These are phyloP conservation scores for Phaeotremella fagi DNA, from an alignment of 768 basidiomycete species.

Conservation along the genomic window DNA sequence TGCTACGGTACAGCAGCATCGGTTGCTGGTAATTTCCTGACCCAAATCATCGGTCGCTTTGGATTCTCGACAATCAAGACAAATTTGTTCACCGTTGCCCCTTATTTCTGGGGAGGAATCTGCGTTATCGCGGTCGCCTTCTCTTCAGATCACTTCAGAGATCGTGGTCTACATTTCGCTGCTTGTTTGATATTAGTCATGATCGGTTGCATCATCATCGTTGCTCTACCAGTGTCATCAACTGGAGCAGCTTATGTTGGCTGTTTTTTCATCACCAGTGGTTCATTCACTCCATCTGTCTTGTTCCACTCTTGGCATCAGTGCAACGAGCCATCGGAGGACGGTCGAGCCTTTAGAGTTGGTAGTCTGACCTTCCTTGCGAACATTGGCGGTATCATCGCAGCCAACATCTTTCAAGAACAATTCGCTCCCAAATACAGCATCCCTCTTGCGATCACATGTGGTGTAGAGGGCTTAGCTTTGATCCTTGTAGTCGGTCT, in stretches of 20 bases:
- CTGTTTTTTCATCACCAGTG: constrained; percentile 13
- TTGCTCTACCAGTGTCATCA: constrained; percentile 4
- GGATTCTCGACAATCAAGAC: constrained; percentile 56
- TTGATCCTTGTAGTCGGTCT: constrained; percentile 13
- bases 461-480: constrained; percentile 15
- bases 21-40: constrained; percentile 57
- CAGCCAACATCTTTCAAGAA: constrained; percentile 30
- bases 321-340: constrained; percentile 16
- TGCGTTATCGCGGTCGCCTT: constrained; percentile 54
- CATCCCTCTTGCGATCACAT: constrained; percentile 15
- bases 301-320: constrained; percentile 21
- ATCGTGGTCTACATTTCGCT: constrained; percentile 13
- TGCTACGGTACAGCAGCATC: constrained; percentile 43
- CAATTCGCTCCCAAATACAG: constrained; percentile 15
- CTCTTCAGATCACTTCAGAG: constrained; percentile 55
- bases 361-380: constrained; percentile 17
- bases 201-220: constrained; percentile 2
- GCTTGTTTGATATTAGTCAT: constrained; percentile 12
- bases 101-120: constrained; percentile 53
- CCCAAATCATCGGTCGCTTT: constrained; percentile 54
- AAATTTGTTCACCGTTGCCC: constrained; percentile 59
- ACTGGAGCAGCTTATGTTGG: constrained; percentile 11
- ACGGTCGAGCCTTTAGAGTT: constrained; percentile 14
- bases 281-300: constrained; percentile 18
- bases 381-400: constrained; percentile 26